A percentile compares a stretch with the other conserved stretches of the same genome.
Conservation (phyloP, 1,139 yeast genomes). For the Zygosaccharomyces pseudobailii region DNA sequence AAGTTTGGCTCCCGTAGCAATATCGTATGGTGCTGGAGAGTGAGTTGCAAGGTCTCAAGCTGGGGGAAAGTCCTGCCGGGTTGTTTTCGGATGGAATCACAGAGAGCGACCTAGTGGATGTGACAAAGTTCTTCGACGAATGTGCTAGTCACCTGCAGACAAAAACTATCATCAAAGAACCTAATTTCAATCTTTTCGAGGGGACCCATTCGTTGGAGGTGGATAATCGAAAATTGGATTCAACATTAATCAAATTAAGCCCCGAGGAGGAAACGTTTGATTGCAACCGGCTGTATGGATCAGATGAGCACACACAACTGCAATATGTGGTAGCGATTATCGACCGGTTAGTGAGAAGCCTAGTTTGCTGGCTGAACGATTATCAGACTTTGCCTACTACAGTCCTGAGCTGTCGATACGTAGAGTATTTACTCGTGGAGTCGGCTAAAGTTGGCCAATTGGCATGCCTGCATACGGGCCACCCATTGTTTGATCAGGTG, state of each 20-base stretch:
- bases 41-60: constrained; percentile 7
- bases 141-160: constrained; percentile 37
- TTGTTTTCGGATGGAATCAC: constrained; percentile 3
- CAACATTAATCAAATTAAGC: constrained; percentile 48
- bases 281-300: constrained; percentile 20
- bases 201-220: constrained; percentile 75
- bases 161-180: constrained; percentile 47
- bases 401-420: constrained; percentile 59
- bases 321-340: constrained; percentile 44
- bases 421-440: constrained; percentile 48
- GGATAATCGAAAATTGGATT: constrained; percentile 56
- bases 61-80: constrained; percentile 3
- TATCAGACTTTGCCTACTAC: constrained; percentile 56
- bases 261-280: constrained; percentile 38
- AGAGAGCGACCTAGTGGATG: constrained; percentile 37
- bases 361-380: constrained; percentile 59
- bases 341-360: constrained; percentile 42
- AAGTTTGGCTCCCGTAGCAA: not conserved
- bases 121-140: constrained; percentile 40
- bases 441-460: constrained; percentile 30
- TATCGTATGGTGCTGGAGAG: constrained; percentile 9
- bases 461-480: constrained; percentile 25
- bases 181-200: constrained; percentile 55
- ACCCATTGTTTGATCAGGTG: constrained; percentile 42
- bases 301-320: constrained; percentile 26